Percentiles rank a stretch among this genome's conserved stretches.
Conservation (phyloP, 1,284 basidiomycete species). For the Moniliophthora roreri region DNA sequence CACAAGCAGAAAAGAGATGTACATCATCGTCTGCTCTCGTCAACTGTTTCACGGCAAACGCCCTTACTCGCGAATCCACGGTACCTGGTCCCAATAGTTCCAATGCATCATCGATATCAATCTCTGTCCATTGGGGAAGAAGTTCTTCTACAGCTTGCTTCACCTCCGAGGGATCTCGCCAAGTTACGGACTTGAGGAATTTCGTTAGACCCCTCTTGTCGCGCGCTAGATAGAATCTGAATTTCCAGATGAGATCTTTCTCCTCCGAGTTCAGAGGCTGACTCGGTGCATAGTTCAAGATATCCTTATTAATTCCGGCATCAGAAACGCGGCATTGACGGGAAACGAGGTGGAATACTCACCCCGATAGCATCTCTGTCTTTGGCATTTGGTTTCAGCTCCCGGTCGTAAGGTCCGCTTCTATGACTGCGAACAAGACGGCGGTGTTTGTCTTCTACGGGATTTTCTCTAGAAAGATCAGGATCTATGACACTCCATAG, state of each 20-base stretch:
- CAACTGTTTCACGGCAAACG: slow-evolving; percentile 92
- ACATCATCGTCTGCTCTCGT: slow-evolving; percentile 94
- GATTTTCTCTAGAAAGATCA: slow-evolving; percentile 88
- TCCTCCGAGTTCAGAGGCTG: slow-evolving; percentile 87
- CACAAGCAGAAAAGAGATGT: slow-evolving; percentile 22
- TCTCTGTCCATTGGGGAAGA: slow-evolving; percentile 95
- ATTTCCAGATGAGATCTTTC: slow-evolving; percentile 98
- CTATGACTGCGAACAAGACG: slow-evolving; percentile 93
- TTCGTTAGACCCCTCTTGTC: slow-evolving; percentile 94
- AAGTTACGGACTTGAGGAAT: slow-evolving; percentile 97
- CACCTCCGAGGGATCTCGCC: slow-evolving; percentile 94
- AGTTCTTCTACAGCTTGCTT: slow-evolving; percentile 97
- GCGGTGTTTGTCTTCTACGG: slow-evolving; percentile 96
- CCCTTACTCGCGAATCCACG: slow-evolving; percentile 87
- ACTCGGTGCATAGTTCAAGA: slow-evolving; percentile 90
- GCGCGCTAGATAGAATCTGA: slow-evolving; percentile 92
- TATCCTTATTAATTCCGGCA: slow-evolving; percentile 54
- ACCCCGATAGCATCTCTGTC: slow-evolving; percentile 93
- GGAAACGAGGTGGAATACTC: slow-evolving; percentile 25
- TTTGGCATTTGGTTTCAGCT: slow-evolving; percentile 95
- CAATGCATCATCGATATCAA: slow-evolving; percentile 95
- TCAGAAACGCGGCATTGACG: not conserved
- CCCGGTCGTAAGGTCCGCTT: slow-evolving; percentile 91
- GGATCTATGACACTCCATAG: slow-evolving; percentile 94
- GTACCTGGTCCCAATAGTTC: slow-evolving; percentile 93